Base-by-base conservation (phyloP, 495 filamentous ascomycete species). In the Penicillium bovifimosum region DNA sequence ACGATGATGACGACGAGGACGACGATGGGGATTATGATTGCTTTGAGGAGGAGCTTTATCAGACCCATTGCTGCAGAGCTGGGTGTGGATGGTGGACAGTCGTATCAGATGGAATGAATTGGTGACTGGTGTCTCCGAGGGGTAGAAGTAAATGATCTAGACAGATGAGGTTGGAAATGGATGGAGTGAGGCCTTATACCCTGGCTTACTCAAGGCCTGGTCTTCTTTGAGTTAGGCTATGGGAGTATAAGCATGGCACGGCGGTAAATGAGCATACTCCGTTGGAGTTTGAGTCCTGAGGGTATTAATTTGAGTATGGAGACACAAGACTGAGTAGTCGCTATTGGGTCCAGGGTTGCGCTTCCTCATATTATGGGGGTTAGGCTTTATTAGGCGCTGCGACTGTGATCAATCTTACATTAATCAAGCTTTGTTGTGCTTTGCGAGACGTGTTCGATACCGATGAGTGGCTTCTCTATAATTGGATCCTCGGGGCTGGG, bases 21-120 rank as follows among this genome's bases (percentile, higher is more conserved):
- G 17, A 55, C 27, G 9, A 55, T 44, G 9, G 53, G 53, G 14
- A 55, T 55, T 17, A 55, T 34, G 33, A 55, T 55, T 7, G 40
- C 53, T 36, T 55, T 55, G 20, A 55, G 46, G 4, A 55, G 17
- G 24, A 55, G 26, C 27, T 39, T 55, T 3, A 55, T 2, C 8
- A 55, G 46, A 27, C 53, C 53, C 53, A 55, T 55, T 20, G 16
- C 32, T 39, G 32, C 13, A 26, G 16, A n/a, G 10, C 16, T 26
- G 11, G 9, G 18, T 9, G 6, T 13, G 24, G 40, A 3, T 3
- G 13, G 35, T 6, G n/a, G 4, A 40, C n/a, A 32, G 4, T 9
- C 5, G 29, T 26, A 36, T 10, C 17, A 34, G 31, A 16, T 4
- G 0, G 17, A 9, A 14, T n/a, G 18, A 24, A 24, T 24, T n/a